phyloP scores from a whole-genome alignment of 805 yeast genomes.

The Candida awuae region DNA sequence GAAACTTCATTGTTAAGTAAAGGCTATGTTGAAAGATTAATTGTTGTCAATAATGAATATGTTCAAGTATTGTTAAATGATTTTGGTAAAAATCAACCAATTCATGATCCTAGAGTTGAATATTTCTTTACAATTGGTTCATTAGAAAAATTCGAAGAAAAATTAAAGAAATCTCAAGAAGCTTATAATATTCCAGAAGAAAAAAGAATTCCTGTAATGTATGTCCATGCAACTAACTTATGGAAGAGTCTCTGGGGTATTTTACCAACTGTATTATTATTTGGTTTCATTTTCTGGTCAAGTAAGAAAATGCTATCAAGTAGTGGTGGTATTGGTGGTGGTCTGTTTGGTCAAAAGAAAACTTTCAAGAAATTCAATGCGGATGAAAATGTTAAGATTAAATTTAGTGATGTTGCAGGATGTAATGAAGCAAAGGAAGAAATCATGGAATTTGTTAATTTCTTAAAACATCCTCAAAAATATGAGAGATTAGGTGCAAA shows the following conservation, averaged over 20 bases:
- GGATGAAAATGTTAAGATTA: slow-evolving; percentile 72
- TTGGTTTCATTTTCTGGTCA: slow-evolving; percentile 72
- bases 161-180: slow-evolving; percentile 66
- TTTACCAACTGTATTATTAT: slow-evolving; percentile 69
- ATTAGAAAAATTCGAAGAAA: slow-evolving; percentile 76
- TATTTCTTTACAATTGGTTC: slow-evolving; percentile 79
- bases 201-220: slow-evolving; percentile 71
- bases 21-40: slow-evolving; percentile 67
- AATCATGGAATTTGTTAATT: slow-evolving; percentile 90
- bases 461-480: slow-evolving; percentile 74
- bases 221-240: slow-evolving; percentile 60
- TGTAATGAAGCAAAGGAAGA: slow-evolving; percentile 92
- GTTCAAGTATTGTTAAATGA: slow-evolving; percentile 62
- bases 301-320: slow-evolving; percentile 48
- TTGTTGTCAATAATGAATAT: slow-evolving; percentile 61
- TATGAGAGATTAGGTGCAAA: slow-evolving; percentile 88
- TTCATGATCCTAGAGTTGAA: slow-evolving; percentile 21
- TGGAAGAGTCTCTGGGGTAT: slow-evolving; percentile 59
- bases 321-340: slow-evolving; percentile 50
- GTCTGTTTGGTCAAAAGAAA: slow-evolving; percentile 62
- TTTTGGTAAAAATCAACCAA: slow-evolving; percentile 30
- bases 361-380: slow-evolving; percentile 78
- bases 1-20: slow-evolving; percentile 67
- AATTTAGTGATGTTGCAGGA: slow-evolving; percentile 88
- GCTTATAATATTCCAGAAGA: slow-evolving; percentile 55